Evolutionary conservation across 2,329 filamentous ascomycete genomes (phyloP).

Genomic region (Aspergillus amoenus): DNA sequence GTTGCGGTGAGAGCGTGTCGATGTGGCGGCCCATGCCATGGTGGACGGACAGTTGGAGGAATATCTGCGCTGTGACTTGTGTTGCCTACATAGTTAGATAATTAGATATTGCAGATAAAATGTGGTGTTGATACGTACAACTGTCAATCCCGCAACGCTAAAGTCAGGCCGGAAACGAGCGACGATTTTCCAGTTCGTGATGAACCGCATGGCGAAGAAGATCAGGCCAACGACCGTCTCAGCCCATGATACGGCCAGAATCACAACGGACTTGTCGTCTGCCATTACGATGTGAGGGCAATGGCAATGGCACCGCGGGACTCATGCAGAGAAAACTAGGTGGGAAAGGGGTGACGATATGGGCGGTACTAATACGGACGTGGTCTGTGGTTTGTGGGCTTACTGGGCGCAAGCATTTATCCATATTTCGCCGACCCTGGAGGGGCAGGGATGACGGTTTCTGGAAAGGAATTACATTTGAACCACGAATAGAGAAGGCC

Average conservation of each 20-base stretch:
- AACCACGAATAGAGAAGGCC: no score
- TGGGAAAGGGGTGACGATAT: no score
- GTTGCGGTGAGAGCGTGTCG: background rate
- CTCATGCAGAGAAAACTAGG: no score
- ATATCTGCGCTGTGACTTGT: background rate
- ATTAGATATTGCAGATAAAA: no score
- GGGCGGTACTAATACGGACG: no score
- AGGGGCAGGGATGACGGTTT: no score
- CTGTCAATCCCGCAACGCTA: background rate
- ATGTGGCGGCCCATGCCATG: background rate
- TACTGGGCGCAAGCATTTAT: no score
- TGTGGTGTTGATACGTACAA: no score
- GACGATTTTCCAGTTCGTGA: conserved; percentile 1
- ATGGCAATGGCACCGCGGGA: background rate
- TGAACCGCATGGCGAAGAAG: conserved; percentile 1
- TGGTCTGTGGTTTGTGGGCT: no score
- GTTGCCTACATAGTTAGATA: background rate
- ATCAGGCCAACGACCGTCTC: background rate
- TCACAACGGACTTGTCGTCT: background rate
- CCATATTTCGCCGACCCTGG: no score
- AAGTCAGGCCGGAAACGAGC: conserved; percentile 3
- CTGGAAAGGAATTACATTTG: no score
- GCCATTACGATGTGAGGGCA: background rate
- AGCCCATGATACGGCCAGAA: background rate
- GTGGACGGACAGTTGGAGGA: background rate